Evolutionary conservation across 257 asterid species (phyloP).

Genomic region (Paulownia fortunei): DNA sequence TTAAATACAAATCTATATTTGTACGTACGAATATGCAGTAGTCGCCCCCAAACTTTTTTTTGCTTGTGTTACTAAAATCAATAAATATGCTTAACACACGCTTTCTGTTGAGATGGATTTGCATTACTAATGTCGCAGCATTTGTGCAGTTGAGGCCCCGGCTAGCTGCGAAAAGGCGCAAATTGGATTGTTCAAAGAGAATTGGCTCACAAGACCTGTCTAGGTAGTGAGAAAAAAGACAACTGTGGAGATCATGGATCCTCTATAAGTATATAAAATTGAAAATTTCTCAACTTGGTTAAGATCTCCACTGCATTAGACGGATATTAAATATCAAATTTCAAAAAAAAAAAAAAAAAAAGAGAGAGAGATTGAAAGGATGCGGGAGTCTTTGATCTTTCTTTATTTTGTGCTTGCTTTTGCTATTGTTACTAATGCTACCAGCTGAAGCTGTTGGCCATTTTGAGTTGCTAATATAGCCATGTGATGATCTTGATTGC

Average conservation of each 20-base stretch:
- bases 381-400: background rate
- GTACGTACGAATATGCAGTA: background rate
- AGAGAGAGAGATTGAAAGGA: background rate
- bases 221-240: background rate
- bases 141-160: constrained; percentile 56
- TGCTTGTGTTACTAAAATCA: background rate
- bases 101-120: constrained; percentile 1
- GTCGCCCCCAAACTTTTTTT: too few species aligned
- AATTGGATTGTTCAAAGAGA: constrained; percentile 42
- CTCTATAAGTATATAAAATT: background rate
- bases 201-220: constrained; percentile 26
- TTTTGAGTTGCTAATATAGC: background rate
- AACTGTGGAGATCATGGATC: background rate
- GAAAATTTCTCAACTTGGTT: background rate
- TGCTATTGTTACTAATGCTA: background rate
- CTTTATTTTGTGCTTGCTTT: background rate
- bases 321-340: background rate
- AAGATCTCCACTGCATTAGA: background rate
- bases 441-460: background rate
- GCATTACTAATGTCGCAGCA: constrained; percentile 13
- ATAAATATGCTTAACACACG: background rate
- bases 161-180: constrained; percentile 51
- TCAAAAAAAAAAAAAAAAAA: background rate
- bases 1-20: background rate
- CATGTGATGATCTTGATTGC: background rate